These are phyloP conservation scores for Tricholoma bakamatsutake DNA, from an alignment of 768 basidiomycete genomes.

Conservation along the genomic window DNA sequence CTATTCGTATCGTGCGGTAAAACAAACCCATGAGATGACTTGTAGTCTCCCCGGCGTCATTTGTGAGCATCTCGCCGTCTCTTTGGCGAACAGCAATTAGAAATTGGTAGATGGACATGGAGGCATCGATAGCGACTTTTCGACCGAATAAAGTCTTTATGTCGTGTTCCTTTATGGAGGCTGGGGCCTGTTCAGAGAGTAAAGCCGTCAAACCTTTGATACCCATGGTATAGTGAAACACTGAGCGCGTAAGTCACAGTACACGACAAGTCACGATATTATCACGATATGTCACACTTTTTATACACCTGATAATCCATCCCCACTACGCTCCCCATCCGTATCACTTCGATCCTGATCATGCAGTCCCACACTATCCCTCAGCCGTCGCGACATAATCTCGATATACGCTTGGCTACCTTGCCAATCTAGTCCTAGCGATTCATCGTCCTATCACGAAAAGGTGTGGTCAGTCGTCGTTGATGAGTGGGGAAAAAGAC, in stretches of 20 bases:
- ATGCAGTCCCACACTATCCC: slow-evolving; percentile 56
- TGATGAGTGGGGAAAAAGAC: neutral
- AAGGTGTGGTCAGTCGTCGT: neutral
- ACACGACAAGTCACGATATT: slow-evolving; percentile 1
- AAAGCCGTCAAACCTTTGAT: slow-evolving; percentile 94
- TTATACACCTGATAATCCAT: neutral
- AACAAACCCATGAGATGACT: slow-evolving; percentile 99
- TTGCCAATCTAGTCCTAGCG: slow-evolving; percentile 48
- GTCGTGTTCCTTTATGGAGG: slow-evolving; percentile 84
- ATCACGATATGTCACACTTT: neutral
- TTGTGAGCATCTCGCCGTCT: slow-evolving; percentile 95
- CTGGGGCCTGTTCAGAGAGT: slow-evolving; percentile 86
- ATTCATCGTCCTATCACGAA: slow-evolving; percentile 33
- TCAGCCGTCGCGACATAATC: slow-evolving; percentile 67
- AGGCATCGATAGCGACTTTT: slow-evolving; percentile 98
- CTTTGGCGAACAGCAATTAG: slow-evolving; percentile 95
- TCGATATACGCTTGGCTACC: slow-evolving; percentile 67
- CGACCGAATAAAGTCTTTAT: slow-evolving; percentile 97
- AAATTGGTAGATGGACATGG: slow-evolving; percentile 96
- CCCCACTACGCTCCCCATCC: neutral
- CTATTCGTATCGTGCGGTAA: slow-evolving; percentile 95
- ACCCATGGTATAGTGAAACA: slow-evolving; percentile 51
- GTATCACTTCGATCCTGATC: slow-evolving; percentile 19
- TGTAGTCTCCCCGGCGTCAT: slow-evolving; percentile 97
- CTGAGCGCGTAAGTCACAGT: neutral